phyloP scores from a whole-genome alignment of 1,139 yeast genomes.

The Komagataea norvegica region DNA sequence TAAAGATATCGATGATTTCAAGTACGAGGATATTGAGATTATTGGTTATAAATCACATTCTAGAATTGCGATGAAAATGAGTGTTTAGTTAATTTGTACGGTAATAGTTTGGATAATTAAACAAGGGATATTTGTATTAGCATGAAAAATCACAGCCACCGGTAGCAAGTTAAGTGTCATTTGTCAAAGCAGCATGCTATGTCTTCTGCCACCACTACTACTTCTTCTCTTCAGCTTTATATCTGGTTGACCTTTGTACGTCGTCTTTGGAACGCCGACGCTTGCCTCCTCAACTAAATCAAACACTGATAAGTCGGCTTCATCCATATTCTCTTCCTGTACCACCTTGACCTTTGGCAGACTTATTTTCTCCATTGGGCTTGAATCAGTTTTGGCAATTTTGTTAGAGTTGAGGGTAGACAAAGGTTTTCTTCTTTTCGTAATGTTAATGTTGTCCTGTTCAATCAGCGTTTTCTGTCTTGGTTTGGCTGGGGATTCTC shows the following conservation, averaged over 20 bases:
- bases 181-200: slow-evolving; percentile 17
- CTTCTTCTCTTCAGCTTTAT: slow-evolving; percentile 16
- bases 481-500: slow-evolving; percentile 5
- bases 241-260: slow-evolving; percentile 23
- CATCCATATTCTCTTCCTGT: slow-evolving; percentile 8
- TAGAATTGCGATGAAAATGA: slow-evolving; percentile 83
- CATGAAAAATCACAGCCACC: too few species aligned
- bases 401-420: slow-evolving; percentile 13
- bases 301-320: slow-evolving; percentile 25
- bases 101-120: background rate
- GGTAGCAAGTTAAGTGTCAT: too few species aligned
- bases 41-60: slow-evolving; percentile 75
- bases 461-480: slow-evolving; percentile 15
- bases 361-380: slow-evolving; percentile 7
- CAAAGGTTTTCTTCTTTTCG: slow-evolving; percentile 26
- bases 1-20: slow-evolving; percentile 76
- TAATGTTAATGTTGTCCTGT: slow-evolving; percentile 22
- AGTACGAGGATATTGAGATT: slow-evolving; percentile 80
- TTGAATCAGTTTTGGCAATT: slow-evolving; percentile 10
- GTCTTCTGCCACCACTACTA: slow-evolving; percentile 20
- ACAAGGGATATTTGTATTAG: too few species aligned
- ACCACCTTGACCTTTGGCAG: background rate
- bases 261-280: slow-evolving; percentile 26
- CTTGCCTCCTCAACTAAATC: slow-evolving; percentile 27
- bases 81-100: slow-evolving; percentile 35